Conservation (phyloP, 768 basidiomycete genomes). For the Russula virescens region DNA sequence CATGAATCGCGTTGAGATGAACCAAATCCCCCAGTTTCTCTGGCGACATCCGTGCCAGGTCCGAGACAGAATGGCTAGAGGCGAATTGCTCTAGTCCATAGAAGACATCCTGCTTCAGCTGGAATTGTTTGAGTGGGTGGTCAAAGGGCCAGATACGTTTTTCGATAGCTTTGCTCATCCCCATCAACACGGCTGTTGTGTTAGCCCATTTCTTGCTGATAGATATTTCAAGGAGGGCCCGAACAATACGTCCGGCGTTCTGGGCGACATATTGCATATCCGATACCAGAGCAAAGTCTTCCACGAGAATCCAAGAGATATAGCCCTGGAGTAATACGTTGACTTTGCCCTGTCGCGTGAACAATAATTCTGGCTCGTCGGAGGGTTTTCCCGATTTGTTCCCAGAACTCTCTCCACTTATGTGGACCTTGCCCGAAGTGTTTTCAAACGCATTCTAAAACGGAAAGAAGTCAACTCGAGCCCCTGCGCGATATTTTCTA, state of each 20-base stretch:
- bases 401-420: conserved; percentile 12
- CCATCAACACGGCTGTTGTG: conserved; percentile 72
- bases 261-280: conserved; percentile 93
- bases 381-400: background rate
- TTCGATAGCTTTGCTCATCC: conserved; percentile 90
- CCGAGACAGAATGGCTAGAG: conserved; percentile 69
- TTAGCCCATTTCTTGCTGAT: conserved; percentile 90
- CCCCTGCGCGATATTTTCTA: conserved; percentile 56
- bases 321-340: conserved; percentile 91
- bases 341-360: conserved; percentile 64
- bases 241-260: conserved; percentile 89
- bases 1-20: conserved; percentile 82
- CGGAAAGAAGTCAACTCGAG: background rate
- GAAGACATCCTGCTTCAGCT: conserved; percentile 69
- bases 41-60: conserved; percentile 64
- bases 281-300: conserved; percentile 95
- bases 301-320: conserved; percentile 73
- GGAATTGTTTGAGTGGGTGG: conserved; percentile 80
- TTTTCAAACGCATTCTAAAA: conserved; percentile 15
- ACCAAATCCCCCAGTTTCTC: conserved; percentile 71
- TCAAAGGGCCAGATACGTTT: conserved; percentile 93
- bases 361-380: conserved; percentile 2
- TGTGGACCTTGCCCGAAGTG: conserved; percentile 14
- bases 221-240: conserved; percentile 92
- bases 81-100: conserved; percentile 75